Percentiles rank a stretch among this genome's conserved stretches.
phyloP scores from a whole-genome alignment of 148 eudicot genomes.

The Silene latifolia region DNA sequence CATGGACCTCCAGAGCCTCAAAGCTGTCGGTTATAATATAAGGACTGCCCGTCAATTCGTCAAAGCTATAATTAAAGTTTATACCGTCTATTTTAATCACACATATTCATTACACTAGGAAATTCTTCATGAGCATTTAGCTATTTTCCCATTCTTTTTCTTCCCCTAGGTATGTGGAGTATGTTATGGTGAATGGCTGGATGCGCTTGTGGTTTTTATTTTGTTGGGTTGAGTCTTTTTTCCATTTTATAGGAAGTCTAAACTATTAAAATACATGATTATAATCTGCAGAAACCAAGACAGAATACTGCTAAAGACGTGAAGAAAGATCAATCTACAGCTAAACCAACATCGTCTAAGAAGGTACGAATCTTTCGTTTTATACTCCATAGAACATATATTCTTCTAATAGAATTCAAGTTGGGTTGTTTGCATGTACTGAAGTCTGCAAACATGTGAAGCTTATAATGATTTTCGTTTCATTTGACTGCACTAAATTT shows the following conservation, averaged over 20 bases:
- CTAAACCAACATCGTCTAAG: conserved; percentile 17
- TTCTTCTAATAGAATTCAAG: neutral
- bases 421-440: neutral
- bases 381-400: neutral
- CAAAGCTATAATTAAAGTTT: too few relatives aligned
- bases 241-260: neutral
- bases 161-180: neutral
- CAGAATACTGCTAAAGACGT: conserved; percentile 14
- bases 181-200: conserved; percentile 1
- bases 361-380: conserved; percentile 14
- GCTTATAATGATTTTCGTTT: too few relatives aligned
- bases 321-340: too few relatives aligned
- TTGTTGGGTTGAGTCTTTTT: neutral
- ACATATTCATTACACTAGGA: neutral
- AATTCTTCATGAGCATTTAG: neutral
- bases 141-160: neutral
- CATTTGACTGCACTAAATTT: neutral
- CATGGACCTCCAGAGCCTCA: conserved; percentile 11
- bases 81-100: conserved; percentile 1
- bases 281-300: conserved; percentile 19
- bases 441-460: neutral
- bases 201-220: neutral
- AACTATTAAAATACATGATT: neutral
- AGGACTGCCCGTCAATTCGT: conserved; percentile 18
- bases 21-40: conserved; percentile 11